A percentile compares a stretch with the other conserved stretches of the same genome.
Evolutionary conservation across 805 yeast species (phyloP).

Genomic region (Saccharomycopsis sp.): DNA sequence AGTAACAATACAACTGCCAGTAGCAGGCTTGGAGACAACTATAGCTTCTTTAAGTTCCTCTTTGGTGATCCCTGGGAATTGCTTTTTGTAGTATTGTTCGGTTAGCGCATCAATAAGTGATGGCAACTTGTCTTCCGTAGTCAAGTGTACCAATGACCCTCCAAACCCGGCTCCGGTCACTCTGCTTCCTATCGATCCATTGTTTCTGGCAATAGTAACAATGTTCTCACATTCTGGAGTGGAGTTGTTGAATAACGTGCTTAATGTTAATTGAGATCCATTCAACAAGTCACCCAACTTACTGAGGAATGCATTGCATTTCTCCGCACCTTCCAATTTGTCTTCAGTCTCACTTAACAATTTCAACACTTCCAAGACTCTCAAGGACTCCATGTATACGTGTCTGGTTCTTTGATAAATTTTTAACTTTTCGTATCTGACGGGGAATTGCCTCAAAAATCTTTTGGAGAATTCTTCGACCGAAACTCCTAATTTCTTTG

Average conservation of each 20-base stretch:
- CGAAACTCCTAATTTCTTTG: constrained; percentile 36
- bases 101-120: constrained; percentile 37
- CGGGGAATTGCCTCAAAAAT: constrained; percentile 49
- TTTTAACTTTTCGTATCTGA: constrained; percentile 48
- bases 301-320: constrained; percentile 31
- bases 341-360: constrained; percentile 29
- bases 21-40: constrained; percentile 48
- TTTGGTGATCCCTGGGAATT: constrained; percentile 42
- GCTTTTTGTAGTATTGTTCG: constrained; percentile 43
- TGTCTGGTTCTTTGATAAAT: constrained; percentile 54
- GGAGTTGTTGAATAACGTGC: constrained; percentile 45
- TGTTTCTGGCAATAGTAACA: constrained; percentile 44
- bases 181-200: constrained; percentile 61
- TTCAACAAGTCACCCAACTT: constrained; percentile 52
- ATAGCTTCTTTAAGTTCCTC: constrained; percentile 44
- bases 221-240: constrained; percentile 47
- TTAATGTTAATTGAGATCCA: constrained; percentile 50
- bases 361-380: constrained; percentile 47
- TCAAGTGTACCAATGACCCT: constrained; percentile 63
- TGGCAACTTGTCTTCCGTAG: constrained; percentile 36
- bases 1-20: constrained; percentile 36
- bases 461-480: constrained; percentile 36
- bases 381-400: constrained; percentile 53
- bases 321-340: constrained; percentile 17
- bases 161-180: constrained; percentile 83